phyloP scores from a whole-genome alignment of 495 filamentous ascomycete genomes.

The Annulohypoxylon nitens region DNA sequence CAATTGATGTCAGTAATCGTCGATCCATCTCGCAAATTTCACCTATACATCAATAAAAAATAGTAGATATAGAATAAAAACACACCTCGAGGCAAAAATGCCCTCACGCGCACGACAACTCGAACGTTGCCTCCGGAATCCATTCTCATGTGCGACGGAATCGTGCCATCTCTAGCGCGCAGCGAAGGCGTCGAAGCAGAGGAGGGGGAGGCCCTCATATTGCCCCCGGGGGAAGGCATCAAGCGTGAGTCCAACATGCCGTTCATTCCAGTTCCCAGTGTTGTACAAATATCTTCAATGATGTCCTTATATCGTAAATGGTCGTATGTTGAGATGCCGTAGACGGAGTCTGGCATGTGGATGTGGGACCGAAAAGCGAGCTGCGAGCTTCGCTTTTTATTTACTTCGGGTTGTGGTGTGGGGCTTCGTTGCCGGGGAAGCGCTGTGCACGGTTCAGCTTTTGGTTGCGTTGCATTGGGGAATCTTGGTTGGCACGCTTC shows the following conservation, averaged over 20 bases:
- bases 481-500: neutral
- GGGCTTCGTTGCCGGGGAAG: slow-evolving; percentile 33
- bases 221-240: slow-evolving; percentile 56
- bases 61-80: slow-evolving; percentile 24
- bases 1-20: slow-evolving; percentile 21
- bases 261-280: slow-evolving; percentile 44
- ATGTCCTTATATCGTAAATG: slow-evolving; percentile 49
- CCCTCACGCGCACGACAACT: slow-evolving; percentile 92
- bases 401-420: slow-evolving; percentile 27
- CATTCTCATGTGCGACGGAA: slow-evolving; percentile 61
- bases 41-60: neutral
- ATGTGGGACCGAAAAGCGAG: slow-evolving; percentile 20
- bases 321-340: slow-evolving; percentile 45
- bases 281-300: slow-evolving; percentile 58
- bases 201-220: slow-evolving; percentile 51
- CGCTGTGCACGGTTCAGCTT: slow-evolving; percentile 1
- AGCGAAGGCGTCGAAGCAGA: slow-evolving; percentile 77
- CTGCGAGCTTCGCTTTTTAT: slow-evolving; percentile 26
- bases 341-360: slow-evolving; percentile 40
- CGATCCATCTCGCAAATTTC: slow-evolving; percentile 6
- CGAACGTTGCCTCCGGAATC: slow-evolving; percentile 86
- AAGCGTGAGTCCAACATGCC: slow-evolving; percentile 61
- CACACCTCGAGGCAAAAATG: slow-evolving; percentile 89
- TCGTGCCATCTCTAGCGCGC: slow-evolving; percentile 76
- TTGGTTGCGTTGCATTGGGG: neutral